Evolutionary conservation across 2,329 filamentous ascomycete genomes (phyloP), one percentile per base, ranked within the genome.

Genomic region (Ascosphaera apis): DNA sequence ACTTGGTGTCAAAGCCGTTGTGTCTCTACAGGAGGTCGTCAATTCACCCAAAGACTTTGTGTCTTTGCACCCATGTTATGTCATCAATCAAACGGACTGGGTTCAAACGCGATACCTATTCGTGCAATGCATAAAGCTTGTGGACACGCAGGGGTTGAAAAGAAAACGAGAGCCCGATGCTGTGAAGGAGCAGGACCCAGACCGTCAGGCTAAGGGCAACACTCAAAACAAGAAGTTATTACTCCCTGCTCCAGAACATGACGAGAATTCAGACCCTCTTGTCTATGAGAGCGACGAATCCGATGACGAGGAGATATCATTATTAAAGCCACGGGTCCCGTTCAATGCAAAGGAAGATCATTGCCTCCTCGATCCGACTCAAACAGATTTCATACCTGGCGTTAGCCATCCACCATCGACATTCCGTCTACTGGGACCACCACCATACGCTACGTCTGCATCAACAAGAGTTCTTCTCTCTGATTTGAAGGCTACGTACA

Each of bases 91-190:
- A 32, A 57, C 76, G 7, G 76, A 91, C 47, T 93, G 84, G 84
- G 83, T 91, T 40, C 82, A 91, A 48, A 83, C 81, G 17, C 69
- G 83, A 31, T 92, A 91, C 52, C 62, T 93, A 1, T 79, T 92
- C 44, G 69, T 79, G 30, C 46, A 56, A 35, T 51, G 52, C 39
- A n/a, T n/a, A n/a, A n/a, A n/a, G n/a, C n/a, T n/a, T n/a, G n/a
- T n/a, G n/a, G n/a, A n/a, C n/a, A n/a, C n/a, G n/a, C n/a, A n/a
- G n/a, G n/a, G n/a, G n/a, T n/a, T n/a, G n/a, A n/a, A n/a, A n/a
- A n/a, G n/a, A n/a, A n/a, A n/a, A n/a, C n/a, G n/a, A n/a, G n/a
- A n/a, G n/a, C n/a, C n/a, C n/a, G 32, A 38, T 3, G 23, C 39
- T 1, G 41, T 50, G n/a, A 57, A 56, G 34, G 35, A 39, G 3